Conservation (phyloP, 176 grass and related monocot genomes). For the Carex littledalei region DNA sequence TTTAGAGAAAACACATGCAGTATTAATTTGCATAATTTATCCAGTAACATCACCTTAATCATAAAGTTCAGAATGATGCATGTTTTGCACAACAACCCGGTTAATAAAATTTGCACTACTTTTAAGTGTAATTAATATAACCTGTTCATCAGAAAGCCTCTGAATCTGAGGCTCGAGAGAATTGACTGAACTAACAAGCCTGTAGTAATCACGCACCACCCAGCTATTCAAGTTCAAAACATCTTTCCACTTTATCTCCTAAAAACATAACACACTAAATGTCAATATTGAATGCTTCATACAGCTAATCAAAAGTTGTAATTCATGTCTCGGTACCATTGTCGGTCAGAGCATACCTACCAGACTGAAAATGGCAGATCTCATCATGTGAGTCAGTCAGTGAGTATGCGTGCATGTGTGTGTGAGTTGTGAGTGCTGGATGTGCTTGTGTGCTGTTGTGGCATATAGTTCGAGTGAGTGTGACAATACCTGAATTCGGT, state of each 20-base stretch:
- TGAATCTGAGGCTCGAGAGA: constrained; percentile 44
- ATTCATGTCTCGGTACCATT: not conserved
- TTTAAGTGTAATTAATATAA: constrained; percentile 9
- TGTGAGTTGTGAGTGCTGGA: not conserved
- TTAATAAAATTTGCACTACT: not conserved
- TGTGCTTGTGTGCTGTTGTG: not conserved
- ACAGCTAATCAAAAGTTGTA: not conserved
- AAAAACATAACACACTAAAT: not conserved
- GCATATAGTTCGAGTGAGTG: not conserved
- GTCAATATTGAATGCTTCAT: not conserved
- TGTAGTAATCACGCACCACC: constrained; percentile 76
- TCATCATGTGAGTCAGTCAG: not conserved
- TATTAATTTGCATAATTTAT: not conserved
- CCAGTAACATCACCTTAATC: not conserved
- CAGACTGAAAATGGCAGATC: not conserved
- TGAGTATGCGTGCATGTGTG: not conserved
- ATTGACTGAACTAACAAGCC: constrained; percentile 62
- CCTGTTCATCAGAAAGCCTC: constrained; percentile 85
- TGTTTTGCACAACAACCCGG: not conserved
- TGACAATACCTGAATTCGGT: not conserved
- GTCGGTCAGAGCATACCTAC: not conserved
- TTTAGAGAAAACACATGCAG: not conserved
- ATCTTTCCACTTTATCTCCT: constrained; percentile 45
- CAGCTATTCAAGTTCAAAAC: constrained; percentile 70
- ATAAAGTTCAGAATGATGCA: not conserved